A percentile compares a stretch with the other conserved stretches of the same genome.
Evolutionary conservation across 176 grass and related monocot species (phyloP).

Genomic region (Calamus simplicifolius): DNA sequence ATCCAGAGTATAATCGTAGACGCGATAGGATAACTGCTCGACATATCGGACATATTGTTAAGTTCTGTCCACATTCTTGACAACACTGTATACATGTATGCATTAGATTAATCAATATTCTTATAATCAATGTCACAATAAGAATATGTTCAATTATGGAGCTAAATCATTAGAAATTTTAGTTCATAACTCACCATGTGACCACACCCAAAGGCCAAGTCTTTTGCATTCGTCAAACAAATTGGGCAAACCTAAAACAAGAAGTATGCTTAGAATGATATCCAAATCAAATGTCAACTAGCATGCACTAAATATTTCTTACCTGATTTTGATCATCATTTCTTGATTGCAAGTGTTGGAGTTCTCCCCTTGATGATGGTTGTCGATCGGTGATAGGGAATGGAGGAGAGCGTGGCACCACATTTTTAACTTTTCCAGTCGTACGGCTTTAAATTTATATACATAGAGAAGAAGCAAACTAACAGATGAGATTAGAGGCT

Average conservation of each 20-base stretch:
- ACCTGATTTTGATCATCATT: constrained; percentile 43
- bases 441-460: constrained; percentile 26
- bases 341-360: background rate
- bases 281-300: too few species aligned
- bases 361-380: constrained; percentile 21
- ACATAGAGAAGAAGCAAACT: too few species aligned
- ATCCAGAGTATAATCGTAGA: constrained; percentile 70
- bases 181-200: constrained; percentile 50
- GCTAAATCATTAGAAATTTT: background rate
- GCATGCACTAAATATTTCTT: background rate
- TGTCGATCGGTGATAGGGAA: constrained; percentile 24
- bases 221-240: constrained; percentile 72
- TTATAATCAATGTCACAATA: too few species aligned
- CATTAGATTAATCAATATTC: background rate
- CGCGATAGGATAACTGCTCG: constrained; percentile 52
- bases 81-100: constrained; percentile 41
- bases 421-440: constrained; percentile 43
- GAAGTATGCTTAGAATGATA: background rate
- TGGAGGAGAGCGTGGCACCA: constrained; percentile 46
- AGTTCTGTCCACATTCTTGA: constrained; percentile 73
- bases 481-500: too few species aligned
- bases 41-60: constrained; percentile 83
- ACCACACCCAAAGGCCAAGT: constrained; percentile 80
- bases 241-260: constrained; percentile 60
- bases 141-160: background rate